phyloP scores from a whole-genome alignment of 768 basidiomycete genomes.

The Hysterangium stoloniferum region DNA sequence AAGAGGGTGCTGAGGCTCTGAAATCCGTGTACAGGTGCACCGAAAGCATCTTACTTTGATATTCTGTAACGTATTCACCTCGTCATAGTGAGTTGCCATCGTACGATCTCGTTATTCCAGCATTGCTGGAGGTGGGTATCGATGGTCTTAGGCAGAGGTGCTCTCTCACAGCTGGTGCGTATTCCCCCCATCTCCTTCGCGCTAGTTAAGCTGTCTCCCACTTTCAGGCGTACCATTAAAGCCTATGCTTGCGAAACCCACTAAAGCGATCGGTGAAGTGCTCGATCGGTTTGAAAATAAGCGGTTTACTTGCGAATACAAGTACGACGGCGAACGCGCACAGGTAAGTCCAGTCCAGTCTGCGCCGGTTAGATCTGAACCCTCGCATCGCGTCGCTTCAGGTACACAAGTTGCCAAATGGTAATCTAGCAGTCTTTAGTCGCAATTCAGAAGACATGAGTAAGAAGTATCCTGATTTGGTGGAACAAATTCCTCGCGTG shows the following conservation, averaged over 20 bases:
- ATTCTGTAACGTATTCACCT: background rate
- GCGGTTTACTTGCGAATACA: conserved; percentile 97
- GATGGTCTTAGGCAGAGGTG: conserved; percentile 62
- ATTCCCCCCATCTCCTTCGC: background rate
- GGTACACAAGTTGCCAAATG: conserved; percentile 81
- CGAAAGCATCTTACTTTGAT: background rate
- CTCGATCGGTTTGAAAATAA: conserved; percentile 94
- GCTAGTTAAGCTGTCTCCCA: background rate
- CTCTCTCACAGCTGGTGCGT: conserved; percentile 79
- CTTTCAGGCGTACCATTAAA: conserved; percentile 74
- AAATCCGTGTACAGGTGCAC: conserved; percentile 89
- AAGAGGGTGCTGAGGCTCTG: conserved; percentile 67
- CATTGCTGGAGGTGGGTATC: conserved; percentile 73
- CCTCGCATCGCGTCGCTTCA: conserved; percentile 19
- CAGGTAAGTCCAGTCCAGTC: conserved; percentile 58
- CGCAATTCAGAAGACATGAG: conserved; percentile 99
- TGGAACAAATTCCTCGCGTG: conserved; percentile 85
- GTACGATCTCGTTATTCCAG: conserved; percentile 89
- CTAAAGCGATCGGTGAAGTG: conserved; percentile 97
- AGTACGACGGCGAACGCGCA: conserved; percentile 97
- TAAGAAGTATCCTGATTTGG: conserved; percentile 97
- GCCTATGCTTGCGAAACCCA: conserved; percentile 98
- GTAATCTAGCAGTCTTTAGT: conserved; percentile 85
- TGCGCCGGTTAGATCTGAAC: background rate
- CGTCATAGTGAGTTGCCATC: conserved; percentile 75